These are phyloP conservation scores for Tolypocladium album DNA, from an alignment of 2,329 filamentous ascomycete species.

Conservation along the genomic window DNA sequence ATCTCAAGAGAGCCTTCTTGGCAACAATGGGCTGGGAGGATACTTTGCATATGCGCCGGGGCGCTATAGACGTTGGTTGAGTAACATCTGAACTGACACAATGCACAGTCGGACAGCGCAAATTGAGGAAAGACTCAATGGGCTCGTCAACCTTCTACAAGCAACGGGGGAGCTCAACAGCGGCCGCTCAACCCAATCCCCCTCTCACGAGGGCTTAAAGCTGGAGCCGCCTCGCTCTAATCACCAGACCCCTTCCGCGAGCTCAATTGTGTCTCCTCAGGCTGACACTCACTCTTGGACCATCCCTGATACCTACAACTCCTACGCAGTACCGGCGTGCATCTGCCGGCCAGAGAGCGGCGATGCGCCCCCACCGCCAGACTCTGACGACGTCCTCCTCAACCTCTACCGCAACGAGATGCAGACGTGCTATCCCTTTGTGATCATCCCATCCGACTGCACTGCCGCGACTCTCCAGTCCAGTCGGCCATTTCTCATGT, in stretches of 20 bases:
- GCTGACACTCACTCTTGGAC: conserved; percentile 12
- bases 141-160: conserved; percentile 35
- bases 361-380: conserved; percentile 26
- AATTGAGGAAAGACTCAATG: conserved; percentile 38
- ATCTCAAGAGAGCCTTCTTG: background rate
- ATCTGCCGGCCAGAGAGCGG: conserved; percentile 33
- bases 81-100: background rate
- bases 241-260: conserved; percentile 12
- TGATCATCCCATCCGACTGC: conserved; percentile 26
- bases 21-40: background rate
- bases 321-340: conserved; percentile 32
- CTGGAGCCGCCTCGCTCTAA: conserved; percentile 12
- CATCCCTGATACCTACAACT: conserved; percentile 33
- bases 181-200: conserved; percentile 11
- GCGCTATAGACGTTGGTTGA: background rate
- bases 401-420: conserved; percentile 32
- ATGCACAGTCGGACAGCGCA: conserved; percentile 32
- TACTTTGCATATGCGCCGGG: background rate
- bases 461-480: conserved; percentile 25
- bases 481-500: conserved; percentile 35
- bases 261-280: conserved; percentile 6
- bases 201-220: conserved; percentile 15
- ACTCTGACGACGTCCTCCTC: conserved; percentile 35
- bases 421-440: conserved; percentile 34
- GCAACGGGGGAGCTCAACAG: conserved; percentile 26